Conservation (phyloP, 2,329 filamentous ascomycete genomes). For the Chaetothyriales sp. region DNA sequence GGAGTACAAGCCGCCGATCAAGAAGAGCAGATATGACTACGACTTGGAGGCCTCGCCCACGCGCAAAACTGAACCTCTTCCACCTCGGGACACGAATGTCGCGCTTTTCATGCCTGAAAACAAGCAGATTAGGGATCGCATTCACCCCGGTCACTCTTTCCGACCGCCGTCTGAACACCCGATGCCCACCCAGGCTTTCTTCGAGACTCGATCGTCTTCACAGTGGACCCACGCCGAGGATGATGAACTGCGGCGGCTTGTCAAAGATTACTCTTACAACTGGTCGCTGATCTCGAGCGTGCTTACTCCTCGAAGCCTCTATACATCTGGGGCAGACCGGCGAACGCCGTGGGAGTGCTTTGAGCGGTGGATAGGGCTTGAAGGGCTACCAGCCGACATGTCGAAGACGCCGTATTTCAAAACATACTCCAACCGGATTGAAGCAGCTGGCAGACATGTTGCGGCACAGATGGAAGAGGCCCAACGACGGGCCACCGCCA, state of each 20-base stretch:
- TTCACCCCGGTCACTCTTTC: conserved; percentile 86
- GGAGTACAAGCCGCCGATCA: conserved; percentile 50
- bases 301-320: conserved; percentile 56
- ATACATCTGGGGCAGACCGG: conserved; percentile 72
- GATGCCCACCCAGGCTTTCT: conserved; percentile 84
- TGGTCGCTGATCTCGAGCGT: conserved; percentile 88
- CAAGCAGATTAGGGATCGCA: conserved; percentile 72
- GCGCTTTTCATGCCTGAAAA: conserved; percentile 82
- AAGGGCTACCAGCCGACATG: conserved; percentile 84
- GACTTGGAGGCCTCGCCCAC: conserved; percentile 56
- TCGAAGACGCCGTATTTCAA: conserved; percentile 92
- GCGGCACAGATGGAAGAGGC: conserved; percentile 41
- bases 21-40: conserved; percentile 72
- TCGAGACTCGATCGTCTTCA: conserved; percentile 70
- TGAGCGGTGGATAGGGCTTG: conserved; percentile 84
- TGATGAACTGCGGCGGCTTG: conserved; percentile 68
- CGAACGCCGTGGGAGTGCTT: conserved; percentile 98
- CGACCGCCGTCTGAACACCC: conserved; percentile 77
- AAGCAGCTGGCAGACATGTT: conserved; percentile 46
- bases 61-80: conserved; percentile 35
- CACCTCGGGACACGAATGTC: conserved; percentile 58
- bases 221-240: conserved; percentile 88
- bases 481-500: conserved; percentile 33
- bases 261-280: conserved; percentile 90
- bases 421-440: conserved; percentile 48